A percentile compares a stretch with the other conserved stretches of the same genome.
Conservation (phyloP, 2,329 filamentous ascomycete genomes). For the Tolypocladium guangdongense region DNA sequence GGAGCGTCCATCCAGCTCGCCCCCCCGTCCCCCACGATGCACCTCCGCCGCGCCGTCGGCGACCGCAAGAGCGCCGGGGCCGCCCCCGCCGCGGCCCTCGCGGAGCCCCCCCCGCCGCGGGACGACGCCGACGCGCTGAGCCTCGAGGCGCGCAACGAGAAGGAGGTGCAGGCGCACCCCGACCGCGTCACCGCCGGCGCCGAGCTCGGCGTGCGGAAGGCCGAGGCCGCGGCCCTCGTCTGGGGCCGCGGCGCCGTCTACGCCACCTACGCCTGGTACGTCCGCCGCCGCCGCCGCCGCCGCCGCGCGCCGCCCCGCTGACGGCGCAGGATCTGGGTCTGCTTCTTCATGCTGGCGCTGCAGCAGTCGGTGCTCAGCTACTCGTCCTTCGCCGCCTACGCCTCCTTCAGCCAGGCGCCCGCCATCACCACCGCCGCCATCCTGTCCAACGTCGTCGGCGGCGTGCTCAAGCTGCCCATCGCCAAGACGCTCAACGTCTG, state of each 20-base stretch:
- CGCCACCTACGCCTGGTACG: slow-evolving; percentile 18
- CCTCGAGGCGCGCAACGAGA: neutral
- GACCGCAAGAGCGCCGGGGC: neutral
- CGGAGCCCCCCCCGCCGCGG: too few species aligned
- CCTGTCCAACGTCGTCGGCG: slow-evolving; percentile 39
- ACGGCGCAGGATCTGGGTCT: slow-evolving; percentile 29
- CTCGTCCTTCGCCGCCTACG: slow-evolving; percentile 31
- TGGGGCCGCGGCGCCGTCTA: slow-evolving; percentile 27
- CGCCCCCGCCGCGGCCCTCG: neutral
- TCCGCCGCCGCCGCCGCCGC: neutral
- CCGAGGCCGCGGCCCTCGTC: slow-evolving; percentile 28
- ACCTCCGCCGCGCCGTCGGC: neutral
- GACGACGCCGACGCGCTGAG: neutral
- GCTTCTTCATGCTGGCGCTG: slow-evolving; percentile 36
- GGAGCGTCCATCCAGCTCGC: too few species aligned
- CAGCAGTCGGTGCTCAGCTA: slow-evolving; percentile 26
- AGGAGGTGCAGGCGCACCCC: neutral
- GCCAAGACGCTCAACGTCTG: slow-evolving; percentile 56
- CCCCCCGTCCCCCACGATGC: neutral
- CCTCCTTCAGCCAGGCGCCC: slow-evolving; percentile 38
- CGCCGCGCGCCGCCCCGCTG: too few species aligned
- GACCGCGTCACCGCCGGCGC: slow-evolving; percentile 5
- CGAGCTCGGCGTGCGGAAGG: slow-evolving; percentile 25
- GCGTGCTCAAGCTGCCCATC: slow-evolving; percentile 49
- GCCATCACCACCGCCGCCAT: slow-evolving; percentile 40